phyloP scores from a whole-genome alignment of 1,284 basidiomycete species.

The Cryptococcus floricola region DNA sequence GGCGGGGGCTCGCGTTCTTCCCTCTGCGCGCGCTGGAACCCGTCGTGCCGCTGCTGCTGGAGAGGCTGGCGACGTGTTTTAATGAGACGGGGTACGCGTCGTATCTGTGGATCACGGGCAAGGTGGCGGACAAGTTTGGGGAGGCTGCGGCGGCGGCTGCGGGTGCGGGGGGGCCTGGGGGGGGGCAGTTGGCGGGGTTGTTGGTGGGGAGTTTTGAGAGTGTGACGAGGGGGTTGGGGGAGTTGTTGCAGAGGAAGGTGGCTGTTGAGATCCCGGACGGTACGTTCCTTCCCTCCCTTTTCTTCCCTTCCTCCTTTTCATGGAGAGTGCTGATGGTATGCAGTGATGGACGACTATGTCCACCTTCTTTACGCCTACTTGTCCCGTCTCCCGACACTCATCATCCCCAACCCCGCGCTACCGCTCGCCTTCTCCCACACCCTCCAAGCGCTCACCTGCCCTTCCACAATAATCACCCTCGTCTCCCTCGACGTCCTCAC shows the following conservation, averaged over 20 bases:
- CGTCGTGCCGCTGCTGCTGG: constrained; percentile 67
- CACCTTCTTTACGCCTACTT: constrained; percentile 73
- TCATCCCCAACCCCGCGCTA: constrained; percentile 72
- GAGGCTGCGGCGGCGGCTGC: too few species aligned
- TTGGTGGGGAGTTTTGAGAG: constrained; percentile 69
- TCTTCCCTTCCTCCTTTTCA: constrained; percentile 2
- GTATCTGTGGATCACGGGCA: constrained; percentile 92
- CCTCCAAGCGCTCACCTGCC: constrained; percentile 71
- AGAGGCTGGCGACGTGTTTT: constrained; percentile 72
- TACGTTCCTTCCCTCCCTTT: constrained; percentile 49
- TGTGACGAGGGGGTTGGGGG: constrained; percentile 65
- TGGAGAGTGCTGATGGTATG: background rate
- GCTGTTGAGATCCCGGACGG: constrained; percentile 77
- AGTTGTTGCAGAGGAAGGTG: constrained; percentile 62
- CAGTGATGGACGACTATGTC: constrained; percentile 93
- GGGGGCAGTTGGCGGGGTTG: constrained; percentile 43
- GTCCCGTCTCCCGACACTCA: constrained; percentile 65
- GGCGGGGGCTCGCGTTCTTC: constrained; percentile 81
- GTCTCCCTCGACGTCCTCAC: constrained; percentile 77
- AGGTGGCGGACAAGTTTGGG: constrained; percentile 70
- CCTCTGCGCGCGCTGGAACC: constrained; percentile 60
- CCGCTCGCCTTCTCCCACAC: constrained; percentile 68
- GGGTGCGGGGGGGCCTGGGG: constrained; percentile 52
- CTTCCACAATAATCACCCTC: constrained; percentile 75
- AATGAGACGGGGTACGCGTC: constrained; percentile 77